These are phyloP conservation scores for Sclerotinia spermophila DNA, from an alignment of 2,329 filamentous ascomycete genomes.

Conservation along the genomic window DNA sequence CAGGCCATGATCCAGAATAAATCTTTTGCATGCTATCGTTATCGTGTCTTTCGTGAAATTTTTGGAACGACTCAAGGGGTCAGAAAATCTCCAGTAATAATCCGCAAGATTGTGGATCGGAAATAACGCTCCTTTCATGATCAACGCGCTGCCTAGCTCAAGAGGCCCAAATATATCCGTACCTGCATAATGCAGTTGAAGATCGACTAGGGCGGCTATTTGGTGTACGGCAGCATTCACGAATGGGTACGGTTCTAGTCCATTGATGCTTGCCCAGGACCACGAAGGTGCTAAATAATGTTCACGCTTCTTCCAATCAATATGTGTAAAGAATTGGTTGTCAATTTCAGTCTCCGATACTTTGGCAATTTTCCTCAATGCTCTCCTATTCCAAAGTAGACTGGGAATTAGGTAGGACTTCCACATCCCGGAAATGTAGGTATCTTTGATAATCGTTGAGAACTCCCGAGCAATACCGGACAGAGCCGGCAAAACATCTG, in stretches of 20 bases:
- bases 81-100: conserved; percentile 15
- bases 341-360: conserved; percentile 5
- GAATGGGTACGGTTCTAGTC: conserved; percentile 2
- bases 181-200: conserved; percentile 5
- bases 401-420: conserved; percentile 14
- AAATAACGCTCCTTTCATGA: conserved; percentile 15
- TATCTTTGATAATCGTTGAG: conserved; percentile 19
- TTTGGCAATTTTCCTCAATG: not conserved
- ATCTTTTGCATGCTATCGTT: not conserved
- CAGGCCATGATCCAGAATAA: conserved; percentile 5
- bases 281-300: conserved; percentile 22
- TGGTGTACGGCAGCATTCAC: conserved; percentile 8
- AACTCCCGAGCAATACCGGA: conserved; percentile 19
- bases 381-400: conserved; percentile 18
- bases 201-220: conserved; percentile 16
- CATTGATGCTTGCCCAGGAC: conserved; percentile 23
- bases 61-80: conserved; percentile 4
- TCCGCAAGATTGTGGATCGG: conserved; percentile 7
- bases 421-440: conserved; percentile 21
- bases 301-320: conserved; percentile 16
- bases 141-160: conserved; percentile 2
- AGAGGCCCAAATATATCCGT: conserved; percentile 13
- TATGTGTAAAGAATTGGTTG: not conserved
- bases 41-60: not conserved
- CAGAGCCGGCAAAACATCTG: conserved; percentile 20